Conservation (phyloP, 176 grass and related monocot genomes). For the Oryza meridionalis region DNA sequence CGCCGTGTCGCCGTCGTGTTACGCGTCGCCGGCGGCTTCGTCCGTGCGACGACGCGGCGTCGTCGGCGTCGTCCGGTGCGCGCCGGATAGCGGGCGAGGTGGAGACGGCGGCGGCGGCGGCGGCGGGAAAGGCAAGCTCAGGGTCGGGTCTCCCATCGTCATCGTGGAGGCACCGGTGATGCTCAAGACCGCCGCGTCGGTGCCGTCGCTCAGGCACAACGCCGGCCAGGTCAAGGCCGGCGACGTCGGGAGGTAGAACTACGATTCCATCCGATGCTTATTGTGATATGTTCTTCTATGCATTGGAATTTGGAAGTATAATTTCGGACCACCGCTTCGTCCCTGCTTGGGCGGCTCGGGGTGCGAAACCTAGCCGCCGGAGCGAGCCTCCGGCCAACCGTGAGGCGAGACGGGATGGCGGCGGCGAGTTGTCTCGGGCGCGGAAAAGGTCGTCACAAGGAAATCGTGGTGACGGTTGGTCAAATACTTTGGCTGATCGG, state of each 20-base stretch:
- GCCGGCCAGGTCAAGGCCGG: conserved; percentile 69
- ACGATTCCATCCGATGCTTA: not conserved
- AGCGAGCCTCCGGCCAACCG: too few relatives aligned
- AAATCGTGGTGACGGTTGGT: too few relatives aligned
- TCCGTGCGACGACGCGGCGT: not conserved
- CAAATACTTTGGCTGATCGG: too few relatives aligned
- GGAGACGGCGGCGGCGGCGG: not conserved
- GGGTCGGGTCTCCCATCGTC: conserved; percentile 68
- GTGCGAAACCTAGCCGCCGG: too few relatives aligned
- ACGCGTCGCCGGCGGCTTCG: not conserved
- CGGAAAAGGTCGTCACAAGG: too few relatives aligned
- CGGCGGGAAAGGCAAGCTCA: conserved; percentile 41
- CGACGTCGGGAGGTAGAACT: conserved; percentile 67
- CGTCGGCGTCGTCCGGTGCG: not conserved
- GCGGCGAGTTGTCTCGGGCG: too few relatives aligned
- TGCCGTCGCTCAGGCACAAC: conserved; percentile 78
- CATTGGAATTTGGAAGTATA: too few relatives aligned
- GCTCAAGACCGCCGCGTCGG: conserved; percentile 80
- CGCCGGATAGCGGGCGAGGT: not conserved
- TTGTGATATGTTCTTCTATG: too few relatives aligned
- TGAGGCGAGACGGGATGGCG: too few relatives aligned
- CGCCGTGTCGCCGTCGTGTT: not conserved
- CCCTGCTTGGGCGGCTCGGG: too few relatives aligned
- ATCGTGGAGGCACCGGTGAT: conserved; percentile 54
- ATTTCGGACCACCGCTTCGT: too few relatives aligned